phyloP scores from a whole-genome alignment of 768 basidiomycete species.

The Coprinellus aureogranulatus region DNA sequence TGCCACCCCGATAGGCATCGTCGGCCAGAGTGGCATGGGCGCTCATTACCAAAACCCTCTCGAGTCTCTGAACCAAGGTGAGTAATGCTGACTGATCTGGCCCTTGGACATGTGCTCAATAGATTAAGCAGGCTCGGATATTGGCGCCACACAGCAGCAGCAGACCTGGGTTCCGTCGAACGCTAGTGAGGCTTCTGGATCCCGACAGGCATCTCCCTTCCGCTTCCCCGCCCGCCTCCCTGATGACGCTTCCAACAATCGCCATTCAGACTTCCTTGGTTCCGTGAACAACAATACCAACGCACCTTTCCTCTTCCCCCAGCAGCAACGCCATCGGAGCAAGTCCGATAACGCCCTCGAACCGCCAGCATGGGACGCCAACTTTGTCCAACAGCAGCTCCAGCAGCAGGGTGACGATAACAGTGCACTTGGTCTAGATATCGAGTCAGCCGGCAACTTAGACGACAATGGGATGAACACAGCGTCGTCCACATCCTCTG shows the following conservation, averaged over 20 bases:
- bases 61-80: slow-evolving; percentile 53
- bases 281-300: slow-evolving; percentile 5
- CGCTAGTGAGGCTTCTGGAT: background rate
- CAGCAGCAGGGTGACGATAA: slow-evolving; percentile 19
- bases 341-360: slow-evolving; percentile 61
- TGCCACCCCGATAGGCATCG: slow-evolving; percentile 74
- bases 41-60: slow-evolving; percentile 53
- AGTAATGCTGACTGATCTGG: slow-evolving; percentile 23
- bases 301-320: slow-evolving; percentile 16
- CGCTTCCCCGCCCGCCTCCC: slow-evolving; percentile 7
- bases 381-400: slow-evolving; percentile 24
- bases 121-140: slow-evolving; percentile 1
- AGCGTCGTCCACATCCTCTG: slow-evolving; percentile 35
- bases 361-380: slow-evolving; percentile 49
- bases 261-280: background rate
- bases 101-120: background rate
- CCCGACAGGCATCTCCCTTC: slow-evolving; percentile 9
- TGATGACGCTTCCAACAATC: background rate
- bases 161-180: slow-evolving; percentile 1
- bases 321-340: slow-evolving; percentile 45
- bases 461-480: slow-evolving; percentile 19
- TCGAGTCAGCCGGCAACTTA: background rate
- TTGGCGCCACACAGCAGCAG: slow-evolving; percentile 3
- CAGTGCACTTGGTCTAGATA: slow-evolving; percentile 1
- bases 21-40: slow-evolving; percentile 40